Evolutionary conservation across 2,329 filamentous ascomycete species (phyloP), one percentile per base, ranked within the genome.

Genomic region (Botryotinia convoluta): DNA sequence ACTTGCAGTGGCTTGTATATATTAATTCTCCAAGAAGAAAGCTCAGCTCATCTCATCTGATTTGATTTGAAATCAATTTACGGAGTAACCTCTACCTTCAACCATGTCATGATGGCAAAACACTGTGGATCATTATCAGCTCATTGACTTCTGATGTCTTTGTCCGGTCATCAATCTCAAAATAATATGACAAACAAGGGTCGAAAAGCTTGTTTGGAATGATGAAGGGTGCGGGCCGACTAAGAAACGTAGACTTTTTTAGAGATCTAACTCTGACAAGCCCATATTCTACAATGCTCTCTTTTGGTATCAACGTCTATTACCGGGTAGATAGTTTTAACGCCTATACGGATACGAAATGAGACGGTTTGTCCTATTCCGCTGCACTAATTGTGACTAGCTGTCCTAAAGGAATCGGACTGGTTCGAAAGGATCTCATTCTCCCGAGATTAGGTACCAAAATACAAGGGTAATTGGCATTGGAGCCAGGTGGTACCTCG

Each of bases 371-470:
- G 63, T 44, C 51, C 32, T 26, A 29, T 72, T 51, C 63, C 42
- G 35, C 54, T 63, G 42, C 71, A 51, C 48, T n/a, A 51, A 42
- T 39, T 59, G 20, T 72, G 59, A 72, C 69, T 45, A 72, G 35
- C 10, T 72, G 20, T 61, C 20, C 39, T 60, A 26, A n/a, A 42
- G 29, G 62, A n/a, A 69, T 72, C 54, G 63, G 63, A 72, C 65
- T 68, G 63, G 9, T 61, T 69, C 54, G 29, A 60, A 37, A 20
- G 39, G 26, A 69, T 61, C 71, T 60, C 51, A 72, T 69, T 72
- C 71, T 44, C 71, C 71, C 71, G 71, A 72, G 63, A 72, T 72
- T 72, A 72, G 70, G 71, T 72, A 44, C 42, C 51, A 72, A 57
- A 57, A 72, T 72, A 72, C 71, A 54, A 72, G 42, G 14, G 10